Conservation (phyloP, 1,284 basidiomycete genomes). For the Apiotrichum gamsii region DNA sequence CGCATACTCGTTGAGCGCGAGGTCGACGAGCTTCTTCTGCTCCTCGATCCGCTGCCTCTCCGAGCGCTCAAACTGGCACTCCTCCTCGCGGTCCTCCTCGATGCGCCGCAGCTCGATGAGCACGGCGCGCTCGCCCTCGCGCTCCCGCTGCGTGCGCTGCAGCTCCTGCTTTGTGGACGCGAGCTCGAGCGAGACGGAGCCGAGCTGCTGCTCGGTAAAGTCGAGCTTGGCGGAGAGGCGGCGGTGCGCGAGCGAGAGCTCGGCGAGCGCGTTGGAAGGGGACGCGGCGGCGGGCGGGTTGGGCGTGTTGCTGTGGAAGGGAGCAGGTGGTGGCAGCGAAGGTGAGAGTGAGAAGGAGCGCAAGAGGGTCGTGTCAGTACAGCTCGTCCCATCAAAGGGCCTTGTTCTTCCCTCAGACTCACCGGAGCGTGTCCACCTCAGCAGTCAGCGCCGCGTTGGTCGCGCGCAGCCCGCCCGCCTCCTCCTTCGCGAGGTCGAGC, state of each 20-base stretch:
- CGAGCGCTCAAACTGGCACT: constrained; percentile 36
- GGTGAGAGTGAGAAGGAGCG: neutral
- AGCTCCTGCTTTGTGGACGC: constrained; percentile 53
- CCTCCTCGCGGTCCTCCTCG: constrained; percentile 62
- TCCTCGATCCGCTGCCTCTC: constrained; percentile 40
- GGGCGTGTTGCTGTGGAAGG: constrained; percentile 22
- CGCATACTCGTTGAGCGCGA: constrained; percentile 41
- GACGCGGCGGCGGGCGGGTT: constrained; percentile 27
- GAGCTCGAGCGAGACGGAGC: constrained; percentile 41
- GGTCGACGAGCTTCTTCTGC: constrained; percentile 43
- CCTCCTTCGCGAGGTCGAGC: constrained; percentile 35
- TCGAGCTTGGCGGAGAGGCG: constrained; percentile 45
- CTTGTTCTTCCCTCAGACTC: constrained; percentile 5
- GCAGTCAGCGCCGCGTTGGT: constrained; percentile 37
- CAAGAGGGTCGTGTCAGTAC: no score
- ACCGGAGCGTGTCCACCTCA: constrained; percentile 38
- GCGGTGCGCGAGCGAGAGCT: constrained; percentile 46
- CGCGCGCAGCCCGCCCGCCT: constrained; percentile 37
- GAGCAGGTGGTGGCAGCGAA: neutral
- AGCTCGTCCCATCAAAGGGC: no score
- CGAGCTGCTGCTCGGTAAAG: constrained; percentile 35
- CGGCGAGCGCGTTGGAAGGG: constrained; percentile 37
- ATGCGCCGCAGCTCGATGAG: constrained; percentile 32
- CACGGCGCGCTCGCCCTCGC: constrained; percentile 39
- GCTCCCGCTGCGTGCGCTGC: constrained; percentile 56